A percentile compares a stretch with the other conserved stretches of the same genome.
phyloP scores from a whole-genome alignment of 1,284 basidiomycete species.

The Heliocybe sulcata region DNA sequence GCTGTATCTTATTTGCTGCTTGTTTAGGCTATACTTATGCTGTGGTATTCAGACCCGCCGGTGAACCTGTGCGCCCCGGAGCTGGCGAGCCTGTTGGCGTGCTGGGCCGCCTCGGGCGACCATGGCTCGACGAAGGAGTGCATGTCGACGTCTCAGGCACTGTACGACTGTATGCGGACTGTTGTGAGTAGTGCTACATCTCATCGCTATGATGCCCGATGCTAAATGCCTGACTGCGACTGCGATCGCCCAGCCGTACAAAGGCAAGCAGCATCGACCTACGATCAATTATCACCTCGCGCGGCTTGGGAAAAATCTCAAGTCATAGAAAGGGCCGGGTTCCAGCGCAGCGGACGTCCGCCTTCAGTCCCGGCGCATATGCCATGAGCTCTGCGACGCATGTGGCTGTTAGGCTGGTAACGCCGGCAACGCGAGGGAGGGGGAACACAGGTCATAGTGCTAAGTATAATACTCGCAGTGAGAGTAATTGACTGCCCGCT shows the following conservation, averaged over 20 bases:
- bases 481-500: background rate
- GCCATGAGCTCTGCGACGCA: too few relatives aligned
- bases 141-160: slow-evolving; percentile 52
- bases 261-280: slow-evolving; percentile 56
- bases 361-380: too few relatives aligned
- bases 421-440: background rate
- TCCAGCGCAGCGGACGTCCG: background rate
- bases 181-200: slow-evolving; percentile 50
- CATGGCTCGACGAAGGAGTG: slow-evolving; percentile 58
- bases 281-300: slow-evolving; percentile 85
- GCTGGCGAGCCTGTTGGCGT: slow-evolving; percentile 79
- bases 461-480: background rate
- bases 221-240: background rate
- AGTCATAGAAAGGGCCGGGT: slow-evolving; percentile 24
- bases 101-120: slow-evolving; percentile 85
- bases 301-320: slow-evolving; percentile 64
- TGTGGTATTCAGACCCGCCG: slow-evolving; percentile 30
- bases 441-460: background rate
- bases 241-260: slow-evolving; percentile 41
- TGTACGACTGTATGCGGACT: slow-evolving; percentile 86
- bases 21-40: background rate
- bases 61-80: slow-evolving; percentile 68
- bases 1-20: slow-evolving; percentile 1
- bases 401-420: too few relatives aligned
- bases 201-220: slow-evolving; percentile 2